Percentiles rank a stretch among this genome's conserved stretches.
Conservation (phyloP, 495 filamentous ascomycete species). For the Annulohypoxylon maeteangense region DNA sequence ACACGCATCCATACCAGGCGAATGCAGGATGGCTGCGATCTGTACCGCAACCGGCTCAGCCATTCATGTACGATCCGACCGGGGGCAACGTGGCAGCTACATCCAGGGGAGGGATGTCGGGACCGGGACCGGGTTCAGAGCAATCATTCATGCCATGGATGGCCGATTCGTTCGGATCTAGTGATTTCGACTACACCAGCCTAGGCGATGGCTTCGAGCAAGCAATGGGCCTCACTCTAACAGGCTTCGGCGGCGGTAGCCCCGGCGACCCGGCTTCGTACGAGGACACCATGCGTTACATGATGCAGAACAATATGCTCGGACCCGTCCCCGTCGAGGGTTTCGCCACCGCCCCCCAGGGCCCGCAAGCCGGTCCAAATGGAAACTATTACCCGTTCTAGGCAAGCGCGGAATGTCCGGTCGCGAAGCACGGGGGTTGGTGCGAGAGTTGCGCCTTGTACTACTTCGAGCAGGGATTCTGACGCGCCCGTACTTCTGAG, state of each 20-base stretch:
- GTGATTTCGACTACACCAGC: conserved; percentile 52
- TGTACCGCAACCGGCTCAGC: conserved; percentile 32
- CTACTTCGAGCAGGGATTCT: not conserved
- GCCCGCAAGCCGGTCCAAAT: conserved; percentile 11
- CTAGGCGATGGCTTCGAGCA: conserved; percentile 61
- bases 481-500: not conserved
- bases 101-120: conserved; percentile 1
- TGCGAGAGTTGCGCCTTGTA: too few species aligned
- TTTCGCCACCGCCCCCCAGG: conserved; percentile 12
- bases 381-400: conserved; percentile 21
- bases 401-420: not conserved
- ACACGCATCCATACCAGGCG: not conserved
- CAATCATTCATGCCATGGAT: conserved; percentile 48
- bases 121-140: conserved; percentile 4
- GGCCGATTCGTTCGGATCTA: conserved; percentile 40
- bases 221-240: conserved; percentile 63
- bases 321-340: conserved; percentile 21
- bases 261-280: conserved; percentile 42
- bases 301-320: conserved; percentile 48
- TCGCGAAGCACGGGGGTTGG: not conserved
- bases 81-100: conserved; percentile 1
- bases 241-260: conserved; percentile 47
- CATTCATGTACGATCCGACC: conserved; percentile 45
- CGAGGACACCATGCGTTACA: conserved; percentile 47
- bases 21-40: conserved; percentile 24